Conservation (phyloP, 192 early-diverging fungal species). For the Pilobolus umbonatus region DNA sequence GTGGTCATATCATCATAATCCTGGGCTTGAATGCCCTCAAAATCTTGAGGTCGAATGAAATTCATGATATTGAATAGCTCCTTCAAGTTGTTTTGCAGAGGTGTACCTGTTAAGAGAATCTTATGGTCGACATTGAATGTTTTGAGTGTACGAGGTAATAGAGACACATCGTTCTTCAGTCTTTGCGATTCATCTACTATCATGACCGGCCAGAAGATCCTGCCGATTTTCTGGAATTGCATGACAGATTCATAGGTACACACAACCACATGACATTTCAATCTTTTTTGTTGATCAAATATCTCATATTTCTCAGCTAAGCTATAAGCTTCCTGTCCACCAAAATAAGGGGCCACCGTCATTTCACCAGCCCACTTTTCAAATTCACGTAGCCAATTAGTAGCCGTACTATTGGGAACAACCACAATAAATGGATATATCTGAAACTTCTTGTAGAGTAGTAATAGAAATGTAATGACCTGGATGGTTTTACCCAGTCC, state of each 20-base stretch:
- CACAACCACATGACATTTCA: slow-evolving; percentile 69
- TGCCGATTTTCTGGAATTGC: not conserved
- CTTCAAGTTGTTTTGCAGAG: slow-evolving; percentile 66
- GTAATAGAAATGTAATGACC: slow-evolving; percentile 54
- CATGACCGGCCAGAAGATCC: slow-evolving; percentile 50
- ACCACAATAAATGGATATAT: slow-evolving; percentile 63
- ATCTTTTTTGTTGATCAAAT: slow-evolving; percentile 26
- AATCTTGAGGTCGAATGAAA: slow-evolving; percentile 63
- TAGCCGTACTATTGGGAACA: slow-evolving; percentile 58
- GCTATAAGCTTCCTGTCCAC: slow-evolving; percentile 36
- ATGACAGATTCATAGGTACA: slow-evolving; percentile 58
- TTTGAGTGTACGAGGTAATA: slow-evolving; percentile 52
- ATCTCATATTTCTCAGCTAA: slow-evolving; percentile 53
- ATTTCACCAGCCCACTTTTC: slow-evolving; percentile 64
- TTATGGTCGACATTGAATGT: slow-evolving; percentile 45
- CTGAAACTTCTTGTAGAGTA: slow-evolving; percentile 40
- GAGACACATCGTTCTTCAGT: slow-evolving; percentile 64
- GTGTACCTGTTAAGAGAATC: slow-evolving; percentile 68
- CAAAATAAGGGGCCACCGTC: slow-evolving; percentile 51
- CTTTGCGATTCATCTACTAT: slow-evolving; percentile 78
- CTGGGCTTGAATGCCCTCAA: slow-evolving; percentile 50
- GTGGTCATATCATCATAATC: slow-evolving; percentile 49
- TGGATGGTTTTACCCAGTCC: slow-evolving; percentile 77
- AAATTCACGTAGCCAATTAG: slow-evolving; percentile 72
- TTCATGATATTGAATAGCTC: slow-evolving; percentile 70